These are phyloP conservation scores for Dioscorea alata DNA, from an alignment of 106 monocot species.

Conservation along the genomic window DNA sequence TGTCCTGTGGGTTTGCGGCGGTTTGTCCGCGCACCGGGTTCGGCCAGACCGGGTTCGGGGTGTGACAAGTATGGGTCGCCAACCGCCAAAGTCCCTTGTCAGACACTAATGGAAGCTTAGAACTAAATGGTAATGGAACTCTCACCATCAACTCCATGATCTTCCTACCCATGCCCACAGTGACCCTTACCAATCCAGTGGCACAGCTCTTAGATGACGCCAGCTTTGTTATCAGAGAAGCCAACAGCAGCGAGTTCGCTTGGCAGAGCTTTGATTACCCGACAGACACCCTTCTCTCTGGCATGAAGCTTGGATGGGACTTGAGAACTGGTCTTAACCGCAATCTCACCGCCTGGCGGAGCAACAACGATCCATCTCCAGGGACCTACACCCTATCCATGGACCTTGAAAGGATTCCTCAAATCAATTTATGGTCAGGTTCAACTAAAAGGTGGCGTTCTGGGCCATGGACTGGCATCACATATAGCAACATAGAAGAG, in stretches of 20 bases:
- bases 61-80: constrained; percentile 52
- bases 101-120: neutral
- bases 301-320: constrained; percentile 34
- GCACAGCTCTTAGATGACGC: constrained; percentile 14
- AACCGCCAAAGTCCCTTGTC: constrained; percentile 27
- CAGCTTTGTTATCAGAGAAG: constrained; percentile 50
- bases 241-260: constrained; percentile 16
- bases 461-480: constrained; percentile 35
- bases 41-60: no score
- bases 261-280: no score
- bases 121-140: neutral
- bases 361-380: constrained; percentile 26
- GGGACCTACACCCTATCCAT: constrained; percentile 32
- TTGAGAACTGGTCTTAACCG: constrained; percentile 1
- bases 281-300: constrained; percentile 29
- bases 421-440: constrained; percentile 24
- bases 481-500: constrained; percentile 19
- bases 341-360: constrained; percentile 40
- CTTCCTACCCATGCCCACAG: constrained; percentile 3
- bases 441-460: constrained; percentile 22
- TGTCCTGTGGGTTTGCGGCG: no score
- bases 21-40: no score
- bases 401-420: constrained; percentile 17
- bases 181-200: neutral
- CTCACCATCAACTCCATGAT: constrained; percentile 1